Evolutionary conservation across 1,139 yeast genomes (phyloP).

Genomic region (Yamadazyma atmosphaerica): DNA sequence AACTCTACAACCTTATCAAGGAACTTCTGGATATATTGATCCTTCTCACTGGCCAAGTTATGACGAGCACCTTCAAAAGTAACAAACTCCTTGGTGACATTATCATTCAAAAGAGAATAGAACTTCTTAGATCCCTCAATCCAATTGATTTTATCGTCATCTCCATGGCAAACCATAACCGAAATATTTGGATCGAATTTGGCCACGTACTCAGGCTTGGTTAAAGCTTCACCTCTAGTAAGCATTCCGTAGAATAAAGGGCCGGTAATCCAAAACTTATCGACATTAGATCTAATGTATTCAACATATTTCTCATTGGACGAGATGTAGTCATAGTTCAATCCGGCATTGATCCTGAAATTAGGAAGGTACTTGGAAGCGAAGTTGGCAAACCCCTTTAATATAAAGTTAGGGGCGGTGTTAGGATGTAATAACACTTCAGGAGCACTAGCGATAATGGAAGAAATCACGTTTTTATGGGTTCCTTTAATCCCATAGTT

Average conservation of each 20-base stretch:
- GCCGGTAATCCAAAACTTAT: constrained; percentile 43
- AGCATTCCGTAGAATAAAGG: constrained; percentile 62
- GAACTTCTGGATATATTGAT: constrained; percentile 34
- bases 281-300: constrained; percentile 40
- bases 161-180: constrained; percentile 49
- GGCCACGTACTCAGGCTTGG: constrained; percentile 40
- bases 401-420: constrained; percentile 54
- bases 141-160: constrained; percentile 51
- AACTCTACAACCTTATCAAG: constrained; percentile 11
- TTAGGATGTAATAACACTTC: constrained; percentile 58
- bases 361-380: constrained; percentile 54
- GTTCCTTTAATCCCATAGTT: constrained; percentile 75
- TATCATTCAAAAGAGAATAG: constrained; percentile 32
- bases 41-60: constrained; percentile 45
- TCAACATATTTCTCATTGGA: constrained; percentile 50
- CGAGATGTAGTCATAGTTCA: constrained; percentile 57
- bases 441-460: constrained; percentile 68
- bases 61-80: constrained; percentile 42
- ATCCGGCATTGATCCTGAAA: constrained; percentile 54
- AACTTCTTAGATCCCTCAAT: constrained; percentile 54
- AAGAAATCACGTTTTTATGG: constrained; percentile 51
- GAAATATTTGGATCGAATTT: constrained; percentile 46
- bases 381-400: constrained; percentile 47
- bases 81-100: constrained; percentile 28
- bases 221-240: constrained; percentile 56